These are phyloP conservation scores for Exserohilum rostratum DNA, from an alignment of 2,329 filamentous ascomycete genomes.

Conservation along the genomic window DNA sequence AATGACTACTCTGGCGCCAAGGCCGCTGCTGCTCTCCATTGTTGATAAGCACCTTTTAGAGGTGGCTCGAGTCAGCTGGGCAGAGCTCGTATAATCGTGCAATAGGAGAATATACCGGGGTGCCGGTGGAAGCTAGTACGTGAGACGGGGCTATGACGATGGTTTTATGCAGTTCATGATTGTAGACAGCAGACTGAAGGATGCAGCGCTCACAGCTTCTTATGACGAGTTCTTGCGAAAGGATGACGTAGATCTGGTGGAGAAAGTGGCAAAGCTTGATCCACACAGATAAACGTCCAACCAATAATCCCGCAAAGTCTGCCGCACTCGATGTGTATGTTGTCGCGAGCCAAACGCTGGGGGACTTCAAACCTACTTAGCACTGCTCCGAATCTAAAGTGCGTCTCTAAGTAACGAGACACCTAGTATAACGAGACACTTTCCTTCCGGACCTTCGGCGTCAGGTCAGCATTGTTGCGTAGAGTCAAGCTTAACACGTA, in stretches of 20 bases:
- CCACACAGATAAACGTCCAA: neutral
- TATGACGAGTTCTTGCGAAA: neutral
- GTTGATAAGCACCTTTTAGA: neutral
- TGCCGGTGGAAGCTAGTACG: neutral
- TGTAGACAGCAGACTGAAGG: neutral
- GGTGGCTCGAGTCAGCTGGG: neutral
- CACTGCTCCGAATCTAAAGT: neutral
- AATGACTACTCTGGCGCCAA: neutral
- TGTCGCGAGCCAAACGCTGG: neutral
- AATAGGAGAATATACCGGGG: neutral
- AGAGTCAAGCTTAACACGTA: too few species aligned
- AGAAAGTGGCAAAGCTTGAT: neutral
- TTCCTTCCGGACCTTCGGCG: too few species aligned
- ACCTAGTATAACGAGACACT: too few species aligned
- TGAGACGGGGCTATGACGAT: neutral
- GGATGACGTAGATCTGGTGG: neutral
- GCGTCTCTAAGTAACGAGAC: too few species aligned
- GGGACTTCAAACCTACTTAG: neutral
- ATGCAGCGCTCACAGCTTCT: neutral
- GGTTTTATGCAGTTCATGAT: neutral
- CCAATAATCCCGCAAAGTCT: neutral
- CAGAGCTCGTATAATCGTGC: neutral
- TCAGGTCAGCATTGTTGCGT: too few species aligned
- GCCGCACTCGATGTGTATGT: neutral
- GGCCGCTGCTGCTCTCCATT: neutral